phyloP scores from a whole-genome alignment of 345 rosid genomes.

The Populus davidiana region DNA sequence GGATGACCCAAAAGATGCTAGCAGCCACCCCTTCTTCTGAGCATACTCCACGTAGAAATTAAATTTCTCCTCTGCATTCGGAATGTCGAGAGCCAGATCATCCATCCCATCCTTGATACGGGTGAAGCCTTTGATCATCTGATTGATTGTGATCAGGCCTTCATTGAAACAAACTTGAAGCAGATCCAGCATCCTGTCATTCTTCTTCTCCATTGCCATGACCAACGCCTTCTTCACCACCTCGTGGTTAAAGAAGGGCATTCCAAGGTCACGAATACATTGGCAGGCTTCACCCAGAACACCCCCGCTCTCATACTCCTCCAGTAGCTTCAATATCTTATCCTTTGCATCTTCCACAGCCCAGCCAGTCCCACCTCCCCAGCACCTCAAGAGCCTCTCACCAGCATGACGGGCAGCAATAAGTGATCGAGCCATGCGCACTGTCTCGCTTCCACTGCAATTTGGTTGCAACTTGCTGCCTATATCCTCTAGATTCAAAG shows the following conservation, averaged over 20 bases:
- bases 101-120: conserved; percentile 85
- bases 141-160: conserved; percentile 87
- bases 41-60: conserved; percentile 61
- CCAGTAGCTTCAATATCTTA: conserved; percentile 88
- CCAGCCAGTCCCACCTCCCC: conserved; percentile 99
- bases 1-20: conserved; percentile 43
- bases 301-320: conserved; percentile 89
- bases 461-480: conserved; percentile 63
- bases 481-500: conserved; percentile 87
- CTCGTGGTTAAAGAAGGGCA: conserved; percentile 98
- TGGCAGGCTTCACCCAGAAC: conserved; percentile 92
- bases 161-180: conserved; percentile 80
- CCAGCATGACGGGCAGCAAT: conserved; percentile 95
- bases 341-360: conserved; percentile 98
- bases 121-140: conserved; percentile 89
- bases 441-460: conserved; percentile 83
- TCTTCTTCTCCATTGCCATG: conserved; percentile 99
- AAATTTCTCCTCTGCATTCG: conserved; percentile 84
- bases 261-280: conserved; percentile 91
- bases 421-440: conserved; percentile 70
- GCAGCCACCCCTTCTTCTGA: conserved; percentile 78
- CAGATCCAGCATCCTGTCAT: conserved; percentile 75
- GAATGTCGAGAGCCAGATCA: conserved; percentile 94
- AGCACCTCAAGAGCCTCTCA: conserved; percentile 92
- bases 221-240: conserved; percentile 98